Evolutionary conservation across 2,329 filamentous ascomycete genomes (phyloP).

Genomic region (Elsinoe ampelina): DNA sequence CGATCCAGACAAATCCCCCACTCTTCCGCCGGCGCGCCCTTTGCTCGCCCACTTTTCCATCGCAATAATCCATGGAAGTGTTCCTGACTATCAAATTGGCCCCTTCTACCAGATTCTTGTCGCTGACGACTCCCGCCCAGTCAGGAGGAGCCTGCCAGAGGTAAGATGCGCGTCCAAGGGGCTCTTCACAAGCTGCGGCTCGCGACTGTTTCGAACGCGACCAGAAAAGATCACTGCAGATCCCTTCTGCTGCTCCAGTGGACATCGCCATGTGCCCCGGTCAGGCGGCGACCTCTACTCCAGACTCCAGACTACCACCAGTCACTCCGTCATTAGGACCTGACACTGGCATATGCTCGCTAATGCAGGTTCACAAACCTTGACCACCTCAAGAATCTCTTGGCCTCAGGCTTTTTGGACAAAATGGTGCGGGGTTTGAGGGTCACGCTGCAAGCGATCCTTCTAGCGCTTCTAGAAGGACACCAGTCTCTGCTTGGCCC

Average conservation of each 20-base stretch:
- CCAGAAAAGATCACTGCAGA: background rate
- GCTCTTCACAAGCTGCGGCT: no score
- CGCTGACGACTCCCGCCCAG: background rate
- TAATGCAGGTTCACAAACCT: constrained; percentile 10
- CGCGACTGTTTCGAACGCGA: background rate
- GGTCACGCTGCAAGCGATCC: constrained; percentile 10
- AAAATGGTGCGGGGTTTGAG: background rate
- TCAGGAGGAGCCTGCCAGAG: background rate
- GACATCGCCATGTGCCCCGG: background rate
- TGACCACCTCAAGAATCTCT: background rate
- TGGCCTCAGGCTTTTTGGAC: background rate
- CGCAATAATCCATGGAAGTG: background rate
- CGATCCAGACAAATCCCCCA: background rate
- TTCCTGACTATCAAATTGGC: background rate
- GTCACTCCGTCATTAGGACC: background rate
- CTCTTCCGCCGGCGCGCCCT: background rate
- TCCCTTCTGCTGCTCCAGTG: background rate
- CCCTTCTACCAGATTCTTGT: background rate
- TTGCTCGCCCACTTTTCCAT: background rate
- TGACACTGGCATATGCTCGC: constrained; percentile 2
- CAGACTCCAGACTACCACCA: background rate
- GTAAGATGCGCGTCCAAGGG: no score
- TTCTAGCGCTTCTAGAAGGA: constrained; percentile 9
- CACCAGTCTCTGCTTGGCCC: background rate
- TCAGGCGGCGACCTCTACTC: background rate